Percentiles rank a stretch among this genome's conserved stretches.
Conservation (phyloP, 176 grass and related monocot genomes). For the Poa pratensis region DNA sequence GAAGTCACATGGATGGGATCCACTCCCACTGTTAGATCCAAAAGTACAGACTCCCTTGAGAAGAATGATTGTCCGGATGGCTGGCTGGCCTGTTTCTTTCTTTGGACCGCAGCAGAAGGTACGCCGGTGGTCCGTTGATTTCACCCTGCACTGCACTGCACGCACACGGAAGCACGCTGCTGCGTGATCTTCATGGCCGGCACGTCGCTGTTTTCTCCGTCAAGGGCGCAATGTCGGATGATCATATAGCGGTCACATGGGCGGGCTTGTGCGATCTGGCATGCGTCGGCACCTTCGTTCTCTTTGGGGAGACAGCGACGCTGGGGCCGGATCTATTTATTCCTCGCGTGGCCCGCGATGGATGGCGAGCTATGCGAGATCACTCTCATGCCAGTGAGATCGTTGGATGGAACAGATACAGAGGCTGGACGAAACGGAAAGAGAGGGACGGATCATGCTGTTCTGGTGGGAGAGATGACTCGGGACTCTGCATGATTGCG, state of each 20-base stretch:
- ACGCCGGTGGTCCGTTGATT: neutral
- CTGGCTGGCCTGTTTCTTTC: neutral
- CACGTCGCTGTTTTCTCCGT: neutral
- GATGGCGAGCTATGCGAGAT: slow-evolving; percentile 8
- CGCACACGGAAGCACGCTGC: neutral
- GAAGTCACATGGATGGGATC: slow-evolving; percentile 55
- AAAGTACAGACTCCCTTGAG: slow-evolving; percentile 18
- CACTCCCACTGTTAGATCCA: slow-evolving; percentile 30
- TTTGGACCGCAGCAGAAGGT: neutral
- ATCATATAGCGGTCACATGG: slow-evolving; percentile 41
- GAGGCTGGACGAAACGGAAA: neutral
- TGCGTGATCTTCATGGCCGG: neutral
- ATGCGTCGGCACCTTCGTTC: slow-evolving; percentile 16
- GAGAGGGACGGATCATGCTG: neutral
- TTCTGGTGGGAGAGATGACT: slow-evolving; percentile 10
- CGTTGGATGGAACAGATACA: slow-evolving; percentile 9
- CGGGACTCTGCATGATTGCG: slow-evolving; percentile 37
- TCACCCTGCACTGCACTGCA: neutral
- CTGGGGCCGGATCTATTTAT: slow-evolving; percentile 33
- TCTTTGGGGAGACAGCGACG: slow-evolving; percentile 18
- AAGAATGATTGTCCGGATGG: slow-evolving; percentile 7
- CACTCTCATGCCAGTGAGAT: slow-evolving; percentile 47
- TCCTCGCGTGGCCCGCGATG: slow-evolving; percentile 12
- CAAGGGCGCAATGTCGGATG: neutral
- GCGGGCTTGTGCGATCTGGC: neutral